Conservation (phyloP, 192 early-diverging fungal species). For the Powellomyces hirtus region DNA sequence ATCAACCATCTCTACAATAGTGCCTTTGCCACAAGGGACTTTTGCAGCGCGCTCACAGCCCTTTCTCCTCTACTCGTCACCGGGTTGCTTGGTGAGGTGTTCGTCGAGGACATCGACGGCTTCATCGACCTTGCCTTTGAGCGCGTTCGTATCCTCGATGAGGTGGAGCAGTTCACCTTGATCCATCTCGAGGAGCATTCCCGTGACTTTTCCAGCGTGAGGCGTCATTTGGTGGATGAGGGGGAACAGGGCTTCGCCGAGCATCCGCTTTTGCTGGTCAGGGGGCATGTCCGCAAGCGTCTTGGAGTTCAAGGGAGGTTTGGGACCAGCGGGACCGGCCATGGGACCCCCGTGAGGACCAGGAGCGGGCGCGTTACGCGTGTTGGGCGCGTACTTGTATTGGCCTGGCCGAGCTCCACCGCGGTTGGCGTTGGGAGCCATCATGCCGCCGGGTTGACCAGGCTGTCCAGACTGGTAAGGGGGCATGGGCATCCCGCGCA, state of each 20-base stretch:
- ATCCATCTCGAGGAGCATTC: constrained; percentile 99
- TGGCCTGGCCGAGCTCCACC: constrained; percentile 31
- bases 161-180: constrained; percentile 87
- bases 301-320: constrained; percentile 64
- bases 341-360: constrained; percentile 29
- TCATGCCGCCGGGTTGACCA: constrained; percentile 15
- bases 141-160: constrained; percentile 75
- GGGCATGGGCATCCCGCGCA: constrained; percentile 42
- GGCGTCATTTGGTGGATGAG: constrained; percentile 71
- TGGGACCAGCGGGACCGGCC: constrained; percentile 29
- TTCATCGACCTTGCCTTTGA: constrained; percentile 80
- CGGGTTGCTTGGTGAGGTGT: too few species aligned
- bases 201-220: constrained; percentile 94
- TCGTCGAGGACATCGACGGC: constrained; percentile 81
- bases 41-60: too few species aligned
- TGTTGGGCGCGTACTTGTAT: constrained; percentile 52
- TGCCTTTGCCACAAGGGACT: too few species aligned
- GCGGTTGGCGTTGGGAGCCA: constrained; percentile 41
- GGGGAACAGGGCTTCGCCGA: constrained; percentile 94
- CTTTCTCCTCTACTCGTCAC: too few species aligned
- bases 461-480: constrained; percentile 37
- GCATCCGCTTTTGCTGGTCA: constrained; percentile 92
- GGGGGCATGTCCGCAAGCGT: constrained; percentile 73
- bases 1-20: too few species aligned
- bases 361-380: constrained; percentile 45